A percentile compares a stretch with the other conserved stretches of the same genome.
These are phyloP conservation scores for Saprolegnia parasitica DNA, from an alignment of 352 stramenopile genomes.

Conservation along the genomic window DNA sequence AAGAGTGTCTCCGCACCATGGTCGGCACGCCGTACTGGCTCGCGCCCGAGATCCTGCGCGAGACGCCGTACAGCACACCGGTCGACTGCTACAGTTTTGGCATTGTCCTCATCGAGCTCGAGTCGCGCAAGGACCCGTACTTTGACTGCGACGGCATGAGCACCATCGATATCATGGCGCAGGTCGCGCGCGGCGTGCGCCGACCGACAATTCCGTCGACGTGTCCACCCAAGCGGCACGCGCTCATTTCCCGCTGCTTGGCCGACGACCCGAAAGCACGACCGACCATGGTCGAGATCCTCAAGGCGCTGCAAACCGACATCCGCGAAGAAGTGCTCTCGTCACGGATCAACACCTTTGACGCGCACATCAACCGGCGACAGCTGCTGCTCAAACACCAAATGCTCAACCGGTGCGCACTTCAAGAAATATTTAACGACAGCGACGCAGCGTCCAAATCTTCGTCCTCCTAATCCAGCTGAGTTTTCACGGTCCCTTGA, in stretches of 20 bases:
- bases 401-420: constrained; percentile 56
- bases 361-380: constrained; percentile 54
- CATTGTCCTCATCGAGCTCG: constrained; percentile 80
- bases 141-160: constrained; percentile 49
- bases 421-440: constrained; percentile 52
- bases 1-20: constrained; percentile 57
- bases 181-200: constrained; percentile 52
- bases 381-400: constrained; percentile 73
- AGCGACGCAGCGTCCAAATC: not conserved
- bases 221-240: constrained; percentile 51
- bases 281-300: constrained; percentile 74
- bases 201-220: constrained; percentile 59
- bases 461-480: too few species aligned
- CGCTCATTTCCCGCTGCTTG: constrained; percentile 65
- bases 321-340: constrained; percentile 65
- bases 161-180: constrained; percentile 81
- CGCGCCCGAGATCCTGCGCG: constrained; percentile 75
- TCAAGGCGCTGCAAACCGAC: constrained; percentile 65
- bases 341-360: constrained; percentile 57
- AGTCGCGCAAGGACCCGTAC: constrained; percentile 70
- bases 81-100: constrained; percentile 87
- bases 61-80: constrained; percentile 74
- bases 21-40: constrained; percentile 83
- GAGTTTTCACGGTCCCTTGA: too few species aligned
- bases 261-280: constrained; percentile 50